A percentile compares a stretch with the other conserved stretches of the same genome.
These are phyloP conservation scores for Rhytidhysteron rufulum DNA, from an alignment of 2,329 filamentous ascomycete genomes.

Conservation along the genomic window DNA sequence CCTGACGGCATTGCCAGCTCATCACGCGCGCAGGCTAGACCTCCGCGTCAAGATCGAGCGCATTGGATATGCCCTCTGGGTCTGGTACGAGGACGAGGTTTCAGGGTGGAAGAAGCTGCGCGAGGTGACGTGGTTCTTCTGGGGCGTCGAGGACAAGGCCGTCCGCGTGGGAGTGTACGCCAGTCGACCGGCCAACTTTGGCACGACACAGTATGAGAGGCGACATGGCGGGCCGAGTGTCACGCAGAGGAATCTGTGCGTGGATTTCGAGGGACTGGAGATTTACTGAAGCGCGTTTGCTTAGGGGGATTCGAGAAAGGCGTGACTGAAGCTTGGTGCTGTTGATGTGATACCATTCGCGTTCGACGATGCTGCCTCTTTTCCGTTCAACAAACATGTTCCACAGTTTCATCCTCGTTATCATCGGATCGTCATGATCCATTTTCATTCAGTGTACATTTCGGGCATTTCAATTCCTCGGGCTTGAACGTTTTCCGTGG, in stretches of 20 bases:
- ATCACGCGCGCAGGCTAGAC: constrained; percentile 42
- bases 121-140: constrained; percentile 61
- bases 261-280: constrained; percentile 40
- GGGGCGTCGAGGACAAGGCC: constrained; percentile 56
- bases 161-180: constrained; percentile 58
- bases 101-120: constrained; percentile 54
- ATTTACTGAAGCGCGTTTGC: constrained; percentile 29
- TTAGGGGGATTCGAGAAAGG: neutral
- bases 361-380: constrained; percentile 1
- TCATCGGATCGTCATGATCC: neutral
- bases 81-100: constrained; percentile 51
- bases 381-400: neutral
- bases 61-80: constrained; percentile 54
- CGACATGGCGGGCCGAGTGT: constrained; percentile 20
- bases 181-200: constrained; percentile 50
- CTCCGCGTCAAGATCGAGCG: constrained; percentile 56
- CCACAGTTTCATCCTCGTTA: neutral
- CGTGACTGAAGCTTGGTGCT: neutral
- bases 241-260: constrained; percentile 32
- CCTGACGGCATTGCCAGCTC: constrained; percentile 44
- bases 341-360: constrained; percentile 2
- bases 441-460: neutral
- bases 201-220: constrained; percentile 30
- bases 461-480: neutral
- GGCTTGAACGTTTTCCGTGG: too few relatives aligned